Evolutionary conservation across 2,329 filamentous ascomycete genomes (phyloP).

Genomic region (Onygena corvina): DNA sequence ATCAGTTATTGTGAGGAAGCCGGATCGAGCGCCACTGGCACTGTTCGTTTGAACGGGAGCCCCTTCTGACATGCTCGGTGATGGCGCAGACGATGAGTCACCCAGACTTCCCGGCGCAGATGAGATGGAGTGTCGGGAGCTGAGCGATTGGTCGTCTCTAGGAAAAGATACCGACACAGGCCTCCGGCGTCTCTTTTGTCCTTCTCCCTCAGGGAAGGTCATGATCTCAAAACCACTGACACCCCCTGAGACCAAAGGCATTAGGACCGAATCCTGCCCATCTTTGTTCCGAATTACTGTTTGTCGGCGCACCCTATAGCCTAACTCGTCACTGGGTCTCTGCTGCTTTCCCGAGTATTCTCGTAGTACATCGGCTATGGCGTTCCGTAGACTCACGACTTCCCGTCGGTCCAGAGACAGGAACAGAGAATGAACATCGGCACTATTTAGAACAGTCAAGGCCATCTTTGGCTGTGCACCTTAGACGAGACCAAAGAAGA

Average conservation of each 20-base stretch:
- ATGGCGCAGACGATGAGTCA: neutral
- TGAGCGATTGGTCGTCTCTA: neutral
- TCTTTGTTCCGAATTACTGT: constrained; percentile 49
- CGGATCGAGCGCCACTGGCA: constrained; percentile 36
- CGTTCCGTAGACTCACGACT: constrained; percentile 45
- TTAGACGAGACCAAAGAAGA: neutral
- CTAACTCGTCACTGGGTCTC: neutral
- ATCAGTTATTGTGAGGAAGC: constrained; percentile 50
- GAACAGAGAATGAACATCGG: constrained; percentile 45
- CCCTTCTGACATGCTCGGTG: neutral
- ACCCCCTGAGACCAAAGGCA: constrained; percentile 51
- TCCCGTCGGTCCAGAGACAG: constrained; percentile 46
- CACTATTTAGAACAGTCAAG: constrained; percentile 47
- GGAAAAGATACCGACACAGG: neutral
- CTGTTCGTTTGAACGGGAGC: constrained; percentile 24
- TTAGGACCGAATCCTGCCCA: constrained; percentile 53
- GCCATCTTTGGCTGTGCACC: constrained; percentile 36
- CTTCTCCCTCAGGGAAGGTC: constrained; percentile 31
- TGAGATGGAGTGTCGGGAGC: neutral
- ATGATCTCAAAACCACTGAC: constrained; percentile 55
- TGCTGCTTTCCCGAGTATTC: constrained; percentile 53
- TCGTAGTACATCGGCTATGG: constrained; percentile 48
- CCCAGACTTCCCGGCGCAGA: neutral
- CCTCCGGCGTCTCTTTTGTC: neutral
- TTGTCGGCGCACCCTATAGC: constrained; percentile 18